These are phyloP conservation scores for Penicillium salamii DNA, from an alignment of 495 filamentous ascomycete species.

Conservation along the genomic window DNA sequence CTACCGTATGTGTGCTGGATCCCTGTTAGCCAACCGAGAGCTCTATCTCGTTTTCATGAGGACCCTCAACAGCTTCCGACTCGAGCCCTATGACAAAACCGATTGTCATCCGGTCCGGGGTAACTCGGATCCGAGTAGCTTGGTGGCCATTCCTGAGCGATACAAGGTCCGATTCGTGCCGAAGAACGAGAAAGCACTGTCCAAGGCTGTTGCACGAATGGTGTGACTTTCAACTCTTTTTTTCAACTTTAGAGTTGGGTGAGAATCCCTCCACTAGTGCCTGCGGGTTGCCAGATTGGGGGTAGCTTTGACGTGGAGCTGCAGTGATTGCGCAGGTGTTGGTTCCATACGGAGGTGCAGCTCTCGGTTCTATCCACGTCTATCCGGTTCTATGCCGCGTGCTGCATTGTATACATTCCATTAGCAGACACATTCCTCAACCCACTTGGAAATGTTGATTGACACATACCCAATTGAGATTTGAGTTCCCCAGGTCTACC, in stretches of 20 bases:
- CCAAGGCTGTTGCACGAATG: conserved; percentile 27
- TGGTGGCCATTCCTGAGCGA: conserved; percentile 54
- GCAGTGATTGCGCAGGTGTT: not conserved
- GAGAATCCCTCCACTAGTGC: not conserved
- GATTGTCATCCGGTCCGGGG: conserved; percentile 55
- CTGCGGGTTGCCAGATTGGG: conserved; percentile 1
- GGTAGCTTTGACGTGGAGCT: not conserved
- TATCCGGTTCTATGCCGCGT: no score
- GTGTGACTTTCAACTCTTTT: conserved; percentile 3
- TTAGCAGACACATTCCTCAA: conserved; percentile 1
- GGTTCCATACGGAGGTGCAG: not conserved
- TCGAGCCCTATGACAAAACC: conserved; percentile 46
- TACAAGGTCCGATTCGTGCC: conserved; percentile 58
- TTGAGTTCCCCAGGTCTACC: not conserved
- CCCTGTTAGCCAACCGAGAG: conserved; percentile 60
- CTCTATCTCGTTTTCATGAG: conserved; percentile 65
- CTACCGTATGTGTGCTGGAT: conserved; percentile 65
- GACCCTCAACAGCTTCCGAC: conserved; percentile 55
- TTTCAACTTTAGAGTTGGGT: not conserved
- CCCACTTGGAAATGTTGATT: no score
- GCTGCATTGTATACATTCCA: no score
- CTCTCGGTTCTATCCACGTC: no score
- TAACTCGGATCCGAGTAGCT: conserved; percentile 54
- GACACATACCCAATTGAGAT: not conserved
- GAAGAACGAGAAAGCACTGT: conserved; percentile 40